Evolutionary conservation across 169 alveolate species (phyloP), one percentile per base, ranked within the genome.

Genomic region (Plasmodium vinckei): DNA sequence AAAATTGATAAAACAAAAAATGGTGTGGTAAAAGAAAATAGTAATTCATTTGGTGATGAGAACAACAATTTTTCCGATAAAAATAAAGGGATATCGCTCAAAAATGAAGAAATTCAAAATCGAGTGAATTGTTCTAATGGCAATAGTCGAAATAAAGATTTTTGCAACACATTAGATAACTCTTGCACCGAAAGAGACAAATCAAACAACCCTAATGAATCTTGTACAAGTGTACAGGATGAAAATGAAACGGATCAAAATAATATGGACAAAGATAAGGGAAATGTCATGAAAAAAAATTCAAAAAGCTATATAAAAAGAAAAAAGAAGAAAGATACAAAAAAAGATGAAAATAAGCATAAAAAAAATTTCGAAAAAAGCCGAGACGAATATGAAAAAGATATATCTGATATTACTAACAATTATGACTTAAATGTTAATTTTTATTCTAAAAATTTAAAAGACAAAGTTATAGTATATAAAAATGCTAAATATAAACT

Each of bases 391-490:
- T 79, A 79, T 27, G 89, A 67, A 65, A 64, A 79, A 10, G 89
- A 79, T 44, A 79, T 79, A 65, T 56, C 23, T 1, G 72, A 67
- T 15, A 79, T 79, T 47, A 79, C 59, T 46, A 56, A 79, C 39
- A 79, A 79, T 79, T 79, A 65, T 49, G 68, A 79, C 27, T 67
- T n/a, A 70, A 65, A 79, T 15, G 23, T 82, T 47, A 44, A 79
- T 19, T 79, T 67, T 54, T 67, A 61, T 46, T 79, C 33, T 56
- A 82, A 79, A 51, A 64, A 79, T 19, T 79, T 79, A 79, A 79
- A 67, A 67, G 63, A 67, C 51, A 79, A 79, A 79, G 60, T 79
- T 49, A 25, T 79, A 33, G 79, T 79, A 53, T 79, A 79, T 61
- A 79, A 65, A 65, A 79, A 79, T 59, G 17, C 56, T 9, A 60